Conservation (phyloP, 345 rosid genomes). For the Brassica nigra region DNA sequence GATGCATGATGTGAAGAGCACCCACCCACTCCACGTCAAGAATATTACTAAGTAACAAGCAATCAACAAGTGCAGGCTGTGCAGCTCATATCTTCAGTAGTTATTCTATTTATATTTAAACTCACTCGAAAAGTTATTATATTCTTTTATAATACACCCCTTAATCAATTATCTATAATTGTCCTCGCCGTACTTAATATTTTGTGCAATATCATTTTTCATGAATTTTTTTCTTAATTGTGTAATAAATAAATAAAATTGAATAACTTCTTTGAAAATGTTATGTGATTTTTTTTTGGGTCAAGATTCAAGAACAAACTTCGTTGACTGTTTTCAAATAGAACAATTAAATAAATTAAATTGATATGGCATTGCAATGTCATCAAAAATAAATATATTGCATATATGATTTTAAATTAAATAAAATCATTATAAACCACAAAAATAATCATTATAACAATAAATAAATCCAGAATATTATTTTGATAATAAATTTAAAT, state of each 20-base stretch:
- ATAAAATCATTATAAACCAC: neutral
- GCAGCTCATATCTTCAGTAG: slow-evolving; percentile 33
- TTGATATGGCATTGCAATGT: neutral
- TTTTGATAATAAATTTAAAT: neutral
- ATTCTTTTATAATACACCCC: neutral
- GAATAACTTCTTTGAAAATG: neutral
- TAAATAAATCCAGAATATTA: neutral
- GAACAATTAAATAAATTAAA: neutral
- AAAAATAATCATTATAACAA: neutral
- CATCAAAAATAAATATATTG: neutral
- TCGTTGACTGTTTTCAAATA: neutral
- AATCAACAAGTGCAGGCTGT: slow-evolving; percentile 26
- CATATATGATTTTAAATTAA: neutral
- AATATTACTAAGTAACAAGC: slow-evolving; percentile 33
- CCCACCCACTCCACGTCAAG: slow-evolving; percentile 42
- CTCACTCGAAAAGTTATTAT: neutral
- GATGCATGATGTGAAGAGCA: slow-evolving; percentile 16
- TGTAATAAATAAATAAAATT: neutral
- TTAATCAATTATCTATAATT: neutral
- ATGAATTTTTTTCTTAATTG: neutral
- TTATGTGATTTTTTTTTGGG: neutral
- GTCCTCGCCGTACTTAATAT: neutral
- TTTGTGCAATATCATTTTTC: neutral
- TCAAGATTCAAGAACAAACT: neutral
- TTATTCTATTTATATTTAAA: neutral